Evolutionary conservation across 345 rosid genomes (phyloP).

Genomic region (Trapa bicornis): DNA sequence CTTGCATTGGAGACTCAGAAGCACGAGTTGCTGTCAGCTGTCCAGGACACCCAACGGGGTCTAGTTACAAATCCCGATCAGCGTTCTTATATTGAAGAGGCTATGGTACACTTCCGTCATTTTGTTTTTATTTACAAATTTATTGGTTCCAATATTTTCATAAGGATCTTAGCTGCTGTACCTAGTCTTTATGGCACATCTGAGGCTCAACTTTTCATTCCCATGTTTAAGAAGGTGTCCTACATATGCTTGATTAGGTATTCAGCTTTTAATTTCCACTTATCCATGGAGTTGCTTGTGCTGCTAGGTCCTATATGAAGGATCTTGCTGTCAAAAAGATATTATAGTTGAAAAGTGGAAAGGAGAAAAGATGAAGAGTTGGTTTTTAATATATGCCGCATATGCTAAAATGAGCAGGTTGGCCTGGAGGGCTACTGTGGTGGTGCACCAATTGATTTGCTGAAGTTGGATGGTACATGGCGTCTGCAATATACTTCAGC

Average conservation of each 20-base stretch:
- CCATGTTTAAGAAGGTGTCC: background rate
- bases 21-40: slow-evolving; percentile 49
- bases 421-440: slow-evolving; percentile 48
- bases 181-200: background rate
- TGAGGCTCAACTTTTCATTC: background rate
- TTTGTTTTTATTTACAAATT: background rate
- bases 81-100: slow-evolving; percentile 69
- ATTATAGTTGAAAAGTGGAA: background rate
- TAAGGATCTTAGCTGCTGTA: background rate
- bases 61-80: slow-evolving; percentile 51
- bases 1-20: slow-evolving; percentile 54
- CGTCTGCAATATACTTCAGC: slow-evolving; percentile 91
- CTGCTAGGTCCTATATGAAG: background rate
- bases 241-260: background rate
- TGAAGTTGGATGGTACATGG: slow-evolving; percentile 85
- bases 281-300: background rate
- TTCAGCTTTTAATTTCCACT: background rate
- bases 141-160: background rate
- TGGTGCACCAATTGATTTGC: slow-evolving; percentile 58
- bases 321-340: background rate
- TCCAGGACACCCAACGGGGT: slow-evolving; percentile 71
- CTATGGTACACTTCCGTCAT: slow-evolving; percentile 36
- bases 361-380: background rate
- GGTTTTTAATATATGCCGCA: slow-evolving; percentile 2
- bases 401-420: slow-evolving; percentile 33